Evolutionary conservation across 306 rosid species (phyloP), one percentile per base, ranked within the genome.

Genomic region (Rubus parviflorus): DNA sequence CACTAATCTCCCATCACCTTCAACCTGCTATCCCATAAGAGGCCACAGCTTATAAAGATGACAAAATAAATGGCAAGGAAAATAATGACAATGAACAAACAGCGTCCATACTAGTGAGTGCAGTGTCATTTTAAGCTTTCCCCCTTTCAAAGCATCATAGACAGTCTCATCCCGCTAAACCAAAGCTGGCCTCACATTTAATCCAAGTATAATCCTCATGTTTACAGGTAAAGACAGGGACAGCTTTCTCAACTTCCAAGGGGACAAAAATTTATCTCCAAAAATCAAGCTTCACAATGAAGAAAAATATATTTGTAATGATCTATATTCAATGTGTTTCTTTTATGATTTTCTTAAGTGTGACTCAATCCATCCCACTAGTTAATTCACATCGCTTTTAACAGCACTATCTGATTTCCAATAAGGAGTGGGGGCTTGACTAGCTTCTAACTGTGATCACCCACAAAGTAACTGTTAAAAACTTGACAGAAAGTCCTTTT

Each of bases 1-100:
- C 79, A 95, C 99, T 67, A 95, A 89, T 81, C 92, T 95, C 82
- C 99, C 99, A 83, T 95, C 96, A 77, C 97, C 96, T 81, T 90
- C 99, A 85, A 95, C 97, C 99, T 95, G 81, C 71, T 38, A 81
- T 83, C 75, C 80, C n/a, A 83, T 83, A 72, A 66, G 60, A 61
- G 78, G 58, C 40, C 68, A 67, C 71, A 61, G 11, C 48, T 68
- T 77, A 35, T 70, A 51, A 77, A 75, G 25, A 70, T 37, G 35
- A 57, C 16, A 12, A 20, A 51, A 40, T 3, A 35, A 46, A 46
- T 1, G 22, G 23, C n/a, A 56, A 57, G 2, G 51, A 16, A 2
- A 46, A 42, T 48, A 40, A 73, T 47, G 4, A 60, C 49, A 48
- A 54, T 74, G 42, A 23, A 8, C 20, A 60, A 5, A 23, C 43